Conservation (phyloP, 345 rosid species). For the Populus nigra region DNA sequence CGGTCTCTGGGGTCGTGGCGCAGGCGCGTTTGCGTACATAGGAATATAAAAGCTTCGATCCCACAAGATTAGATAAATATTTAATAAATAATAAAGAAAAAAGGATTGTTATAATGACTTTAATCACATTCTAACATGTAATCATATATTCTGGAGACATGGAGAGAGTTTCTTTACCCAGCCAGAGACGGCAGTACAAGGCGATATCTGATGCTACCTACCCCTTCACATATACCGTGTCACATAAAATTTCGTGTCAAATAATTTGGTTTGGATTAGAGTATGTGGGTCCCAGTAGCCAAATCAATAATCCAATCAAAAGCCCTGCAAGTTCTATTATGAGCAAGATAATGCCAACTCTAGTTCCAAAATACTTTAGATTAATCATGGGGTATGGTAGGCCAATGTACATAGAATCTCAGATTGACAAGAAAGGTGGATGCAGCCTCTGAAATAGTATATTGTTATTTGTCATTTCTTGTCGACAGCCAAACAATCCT, state of each 20-base stretch:
- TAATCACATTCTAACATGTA: neutral
- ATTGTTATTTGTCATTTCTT: slow-evolving; percentile 9
- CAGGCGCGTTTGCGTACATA: neutral
- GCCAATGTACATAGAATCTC: slow-evolving; percentile 23
- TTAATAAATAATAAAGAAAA: neutral
- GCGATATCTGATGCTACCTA: neutral
- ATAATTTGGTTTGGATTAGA: slow-evolving; percentile 14
- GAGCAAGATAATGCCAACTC: neutral
- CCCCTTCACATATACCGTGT: slow-evolving; percentile 9
- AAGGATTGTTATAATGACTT: neutral
- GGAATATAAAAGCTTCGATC: neutral
- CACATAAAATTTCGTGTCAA: slow-evolving; percentile 2
- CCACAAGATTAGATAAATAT: neutral
- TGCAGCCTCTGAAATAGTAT: neutral
- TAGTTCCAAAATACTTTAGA: neutral
- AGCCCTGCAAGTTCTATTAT: neutral
- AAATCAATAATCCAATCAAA: slow-evolving; percentile 25
- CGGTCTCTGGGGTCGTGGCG: neutral
- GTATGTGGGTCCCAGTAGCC: slow-evolving; percentile 19
- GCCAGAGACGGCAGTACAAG: neutral
- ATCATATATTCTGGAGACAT: neutral
- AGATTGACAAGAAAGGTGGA: slow-evolving; percentile 15
- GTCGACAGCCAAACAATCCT: slow-evolving; percentile 12
- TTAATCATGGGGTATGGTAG: slow-evolving; percentile 17
- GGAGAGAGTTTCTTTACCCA: neutral